Base-by-base conservation (phyloP, 2,329 filamentous ascomycete species). In the Fusarium bulbicola region DNA sequence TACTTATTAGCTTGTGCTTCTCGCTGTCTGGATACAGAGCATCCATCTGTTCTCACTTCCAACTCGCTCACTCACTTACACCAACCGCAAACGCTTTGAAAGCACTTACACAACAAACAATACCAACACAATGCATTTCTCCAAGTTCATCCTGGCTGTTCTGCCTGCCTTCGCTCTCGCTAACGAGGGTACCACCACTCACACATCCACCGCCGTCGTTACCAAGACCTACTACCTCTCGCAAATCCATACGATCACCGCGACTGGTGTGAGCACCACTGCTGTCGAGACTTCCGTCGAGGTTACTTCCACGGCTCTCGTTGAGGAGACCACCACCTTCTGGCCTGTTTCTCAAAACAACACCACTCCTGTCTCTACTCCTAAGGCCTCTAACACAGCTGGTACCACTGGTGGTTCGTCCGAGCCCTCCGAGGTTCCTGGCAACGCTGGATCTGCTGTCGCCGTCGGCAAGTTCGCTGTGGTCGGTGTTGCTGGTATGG, bases 91-190 rank as follows among this genome's bases (percentile, higher is more conserved):
- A 46, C 59, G 63, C 72, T 75, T 76, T 66, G 66, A 73, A 72
- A 72, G 72, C 76, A 74, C 73, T 79, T 52, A 71, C 68, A 72
- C 53, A 66, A 75, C 59, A 47, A 66, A 74, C 59, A 52, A 54
- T 58, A 68, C 58, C 24, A 66, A 72, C 76, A 80, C 66, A 61
- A 84, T 84, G 83, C 82, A 83, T 52, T 76, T 83, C 74, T 79
- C 79, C 50, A 80, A 84, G 36, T 76, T 90, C 68, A 65, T 86
- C 77, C 79, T 87, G 68, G 85, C 85, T 68, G 79, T 86, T 71
- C 84, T 91, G 78, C 88, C 89, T 76, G 82, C 88, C 59, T 79
- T 89, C 77, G 88, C 87, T 67, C 76, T 87, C 59, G 87, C 87
- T 18, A 65, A 74, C 6, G 70, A 71, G 59, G 72, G 59, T 26